Evolutionary conservation across 202 grass and related monocot species (phyloP).

Genomic region (Sporobolus alterniflorus): DNA sequence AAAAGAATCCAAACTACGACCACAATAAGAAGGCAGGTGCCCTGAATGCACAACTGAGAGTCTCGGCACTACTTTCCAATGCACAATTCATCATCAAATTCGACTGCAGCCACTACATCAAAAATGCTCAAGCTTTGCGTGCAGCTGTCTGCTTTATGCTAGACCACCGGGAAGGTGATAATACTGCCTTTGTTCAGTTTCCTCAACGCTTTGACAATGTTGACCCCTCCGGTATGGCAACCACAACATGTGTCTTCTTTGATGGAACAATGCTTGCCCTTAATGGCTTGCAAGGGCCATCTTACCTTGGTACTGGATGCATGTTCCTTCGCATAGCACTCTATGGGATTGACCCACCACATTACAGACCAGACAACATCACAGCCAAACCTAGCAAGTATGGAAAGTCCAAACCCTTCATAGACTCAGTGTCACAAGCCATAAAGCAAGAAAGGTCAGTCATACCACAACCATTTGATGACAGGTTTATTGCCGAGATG

Average conservation of each 20-base stretch:
- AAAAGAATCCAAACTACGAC: slow-evolving; percentile 70
- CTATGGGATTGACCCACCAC: slow-evolving; percentile 69
- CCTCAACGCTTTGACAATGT: slow-evolving; percentile 75
- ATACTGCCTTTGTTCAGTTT: slow-evolving; percentile 66
- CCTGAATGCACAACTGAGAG: slow-evolving; percentile 59
- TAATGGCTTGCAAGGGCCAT: slow-evolving; percentile 84
- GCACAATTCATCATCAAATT: slow-evolving; percentile 88
- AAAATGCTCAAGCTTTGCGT: slow-evolving; percentile 66
- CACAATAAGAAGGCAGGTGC: slow-evolving; percentile 92
- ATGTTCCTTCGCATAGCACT: slow-evolving; percentile 63
- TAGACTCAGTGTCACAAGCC: slow-evolving; percentile 28
- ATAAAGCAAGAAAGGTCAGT: slow-evolving; percentile 7
- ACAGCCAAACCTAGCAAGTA: slow-evolving; percentile 19
- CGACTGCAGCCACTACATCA: slow-evolving; percentile 83
- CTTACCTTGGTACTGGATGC: slow-evolving; percentile 73
- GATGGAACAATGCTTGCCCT: slow-evolving; percentile 84
- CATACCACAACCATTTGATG: slow-evolving; percentile 25
- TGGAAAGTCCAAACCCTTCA: slow-evolving; percentile 38
- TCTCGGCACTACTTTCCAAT: slow-evolving; percentile 71
- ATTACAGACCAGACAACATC: slow-evolving; percentile 9
- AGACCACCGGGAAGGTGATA: slow-evolving; percentile 60
- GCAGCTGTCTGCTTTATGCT: slow-evolving; percentile 88
- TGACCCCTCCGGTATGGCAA: slow-evolving; percentile 66
- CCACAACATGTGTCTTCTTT: slow-evolving; percentile 71
- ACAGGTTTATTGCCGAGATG: slow-evolving; percentile 4